These are phyloP conservation scores for Trichophyton mentagrophytes DNA, from an alignment of 2,329 filamentous ascomycete genomes.

Conservation along the genomic window DNA sequence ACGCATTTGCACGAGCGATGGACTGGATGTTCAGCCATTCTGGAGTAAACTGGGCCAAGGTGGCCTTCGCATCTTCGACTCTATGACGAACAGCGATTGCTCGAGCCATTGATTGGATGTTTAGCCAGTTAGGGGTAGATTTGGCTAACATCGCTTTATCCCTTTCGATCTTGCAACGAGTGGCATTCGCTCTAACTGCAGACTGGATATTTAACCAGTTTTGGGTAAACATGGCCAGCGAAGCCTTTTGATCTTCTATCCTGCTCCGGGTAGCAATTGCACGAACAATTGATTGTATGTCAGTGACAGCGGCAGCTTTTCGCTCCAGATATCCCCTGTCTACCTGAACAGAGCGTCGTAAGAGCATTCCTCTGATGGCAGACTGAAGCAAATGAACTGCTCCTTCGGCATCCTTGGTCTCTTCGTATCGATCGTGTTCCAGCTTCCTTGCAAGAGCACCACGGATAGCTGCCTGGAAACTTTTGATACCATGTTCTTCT, in stretches of 20 bases:
- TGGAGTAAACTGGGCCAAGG: neutral
- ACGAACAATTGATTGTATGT: conserved; percentile 20
- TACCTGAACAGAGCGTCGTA: conserved; percentile 8
- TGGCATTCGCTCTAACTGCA: conserved; percentile 10
- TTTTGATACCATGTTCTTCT: conserved; percentile 33
- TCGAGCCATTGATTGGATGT: neutral
- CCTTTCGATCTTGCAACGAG: conserved; percentile 18
- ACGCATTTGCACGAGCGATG: conserved; percentile 29
- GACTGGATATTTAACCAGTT: conserved; percentile 20
- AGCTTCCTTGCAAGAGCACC: conserved; percentile 33
- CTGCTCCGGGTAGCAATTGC: conserved; percentile 26
- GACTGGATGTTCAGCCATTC: conserved; percentile 35
- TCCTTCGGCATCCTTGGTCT: conserved; percentile 50
- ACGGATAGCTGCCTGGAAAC: conserved; percentile 45
- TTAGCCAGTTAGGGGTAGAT: conserved; percentile 17
- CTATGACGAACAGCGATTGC: neutral
- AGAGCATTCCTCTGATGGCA: conserved; percentile 40
- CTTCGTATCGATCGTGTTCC: conserved; percentile 43
- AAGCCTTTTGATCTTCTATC: conserved; percentile 28
- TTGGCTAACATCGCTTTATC: conserved; percentile 29
- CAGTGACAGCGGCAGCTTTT: conserved; percentile 21
- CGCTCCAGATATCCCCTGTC: conserved; percentile 14
- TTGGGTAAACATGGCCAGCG: conserved; percentile 28
- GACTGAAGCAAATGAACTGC: conserved; percentile 45
- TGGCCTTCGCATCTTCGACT: neutral